A percentile compares a stretch with the other conserved stretches of the same genome.
Evolutionary conservation across 371 early-diverging fungal genomes (phyloP).

Genomic region (Cokeromyces recurvatus): DNA sequence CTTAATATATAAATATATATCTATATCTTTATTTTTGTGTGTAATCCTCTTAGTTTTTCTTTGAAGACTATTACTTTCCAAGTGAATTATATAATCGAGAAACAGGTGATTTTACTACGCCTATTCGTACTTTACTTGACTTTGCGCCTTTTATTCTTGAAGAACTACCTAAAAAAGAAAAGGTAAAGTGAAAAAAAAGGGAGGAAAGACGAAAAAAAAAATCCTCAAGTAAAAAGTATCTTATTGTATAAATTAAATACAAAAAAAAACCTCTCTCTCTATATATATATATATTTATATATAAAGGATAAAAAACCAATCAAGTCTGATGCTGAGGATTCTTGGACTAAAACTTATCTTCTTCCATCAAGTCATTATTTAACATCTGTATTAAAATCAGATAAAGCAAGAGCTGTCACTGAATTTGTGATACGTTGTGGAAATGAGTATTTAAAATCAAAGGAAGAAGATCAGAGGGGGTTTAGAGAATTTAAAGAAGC

Average conservation of each 20-base stretch:
- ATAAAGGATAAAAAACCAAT: slow-evolving; percentile 19
- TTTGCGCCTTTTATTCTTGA: slow-evolving; percentile 55
- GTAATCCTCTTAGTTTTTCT: slow-evolving; percentile 29
- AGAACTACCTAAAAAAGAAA: slow-evolving; percentile 37
- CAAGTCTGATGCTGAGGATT: slow-evolving; percentile 14
- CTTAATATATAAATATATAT: too few relatives aligned
- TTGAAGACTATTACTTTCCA: slow-evolving; percentile 56
- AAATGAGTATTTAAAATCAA: slow-evolving; percentile 20
- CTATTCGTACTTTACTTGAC: slow-evolving; percentile 47
- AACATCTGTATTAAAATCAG: slow-evolving; percentile 5
- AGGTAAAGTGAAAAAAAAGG: slow-evolving; percentile 10
- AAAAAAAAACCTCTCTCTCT: too few relatives aligned
- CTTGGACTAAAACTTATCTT: slow-evolving; percentile 18
- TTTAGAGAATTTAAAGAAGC: background rate
- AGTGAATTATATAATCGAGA: slow-evolving; percentile 47
- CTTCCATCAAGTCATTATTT: slow-evolving; percentile 2
- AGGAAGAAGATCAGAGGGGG: background rate
- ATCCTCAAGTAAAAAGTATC: background rate
- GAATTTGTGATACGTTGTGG: slow-evolving; percentile 19
- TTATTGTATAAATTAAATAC: too few relatives aligned
- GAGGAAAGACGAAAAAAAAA: too few relatives aligned
- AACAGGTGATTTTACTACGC: slow-evolving; percentile 45
- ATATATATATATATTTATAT: too few relatives aligned
- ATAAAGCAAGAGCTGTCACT: slow-evolving; percentile 6
- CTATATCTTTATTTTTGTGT: background rate